Base-by-base conservation (phyloP, 2,329 filamentous ascomycete genomes). In the Aplosporella prunicola region DNA sequence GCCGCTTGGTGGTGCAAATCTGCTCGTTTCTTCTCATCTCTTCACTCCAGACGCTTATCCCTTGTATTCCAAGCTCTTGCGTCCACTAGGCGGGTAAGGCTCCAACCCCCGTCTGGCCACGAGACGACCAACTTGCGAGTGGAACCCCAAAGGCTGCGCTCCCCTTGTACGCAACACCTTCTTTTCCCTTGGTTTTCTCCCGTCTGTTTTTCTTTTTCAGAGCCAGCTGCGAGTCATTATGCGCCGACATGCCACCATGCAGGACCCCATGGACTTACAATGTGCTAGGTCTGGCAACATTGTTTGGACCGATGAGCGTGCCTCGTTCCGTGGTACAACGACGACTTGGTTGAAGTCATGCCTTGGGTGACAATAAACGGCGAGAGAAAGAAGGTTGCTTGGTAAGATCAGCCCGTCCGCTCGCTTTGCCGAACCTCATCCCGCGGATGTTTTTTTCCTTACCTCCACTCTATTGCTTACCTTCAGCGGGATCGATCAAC, bases 311-410 rank as follows among this genome's bases (percentile, higher is more conserved):
- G n/a, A n/a, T n/a, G n/a, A n/a, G n/a, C n/a, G n/a, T n/a, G n/a
- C n/a, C n/a, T n/a, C n/a, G n/a, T 26, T 25, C 29, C 23, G 11
- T 18, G 23, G 27, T 29, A 14, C 27, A 15, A 39, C 28, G 16
- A 18, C 29, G 16, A 16, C 20, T 16, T 18, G 8, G 15, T 15
- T 27, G 23, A 32, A 34, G 37, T 25, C 31, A 40, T 40, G 37
- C 37, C 37, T 79, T 67, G 78, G 54, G 52, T 58, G 32, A 40
- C 37, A 31, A 77, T 83, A 47, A 74, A 82, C 51, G 79, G 78
- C 44, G 68, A 76, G 57, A 81, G 80, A 62, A 81, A 76, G 57
- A 83, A 83, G 66, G 80, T 83, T 70, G 79, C 79, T 55, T 83
- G 79, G 79, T 83, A 71, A 51, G 78, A 53, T 32, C 23, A 25